Conservation (phyloP, 257 asterid species). For the Eucommia ulmoides region DNA sequence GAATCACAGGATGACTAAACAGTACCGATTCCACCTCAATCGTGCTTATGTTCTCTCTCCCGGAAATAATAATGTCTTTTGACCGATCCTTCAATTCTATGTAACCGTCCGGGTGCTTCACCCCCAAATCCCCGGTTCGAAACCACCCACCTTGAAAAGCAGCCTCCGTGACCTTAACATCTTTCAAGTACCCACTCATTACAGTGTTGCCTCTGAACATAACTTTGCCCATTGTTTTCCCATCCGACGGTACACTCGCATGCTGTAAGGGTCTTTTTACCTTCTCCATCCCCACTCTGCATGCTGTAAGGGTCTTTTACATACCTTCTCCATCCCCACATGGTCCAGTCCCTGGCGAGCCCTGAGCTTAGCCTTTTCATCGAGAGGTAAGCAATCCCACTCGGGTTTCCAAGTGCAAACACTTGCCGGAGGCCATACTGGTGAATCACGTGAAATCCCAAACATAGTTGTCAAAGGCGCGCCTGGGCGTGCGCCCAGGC, state of each 20-base stretch:
- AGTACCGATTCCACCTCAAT: constrained; percentile 42
- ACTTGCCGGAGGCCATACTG: not conserved
- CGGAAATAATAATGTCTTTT: constrained; percentile 35
- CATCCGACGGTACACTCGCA: constrained; percentile 52
- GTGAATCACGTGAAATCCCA: constrained; percentile 1
- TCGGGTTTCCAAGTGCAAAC: constrained; percentile 2
- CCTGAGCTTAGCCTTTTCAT: not conserved
- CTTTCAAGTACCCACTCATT: constrained; percentile 54
- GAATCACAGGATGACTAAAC: constrained; percentile 38
- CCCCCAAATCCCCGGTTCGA: constrained; percentile 57
- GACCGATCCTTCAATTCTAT: constrained; percentile 47
- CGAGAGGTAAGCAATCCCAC: not conserved
- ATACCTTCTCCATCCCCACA: constrained; percentile 1
- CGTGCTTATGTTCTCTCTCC: constrained; percentile 41
- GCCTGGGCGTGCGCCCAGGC: too few relatives aligned
- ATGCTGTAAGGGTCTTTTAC: not conserved
- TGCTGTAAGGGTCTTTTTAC: constrained; percentile 41
- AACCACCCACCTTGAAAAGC: constrained; percentile 75
- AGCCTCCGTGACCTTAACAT: constrained; percentile 25
- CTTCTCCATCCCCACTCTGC: constrained; percentile 29
- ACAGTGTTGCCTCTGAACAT: constrained; percentile 56
- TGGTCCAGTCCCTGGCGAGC: constrained; percentile 1
- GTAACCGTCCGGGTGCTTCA: constrained; percentile 36
- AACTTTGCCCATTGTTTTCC: constrained; percentile 46
- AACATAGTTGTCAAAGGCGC: too few relatives aligned